Base-by-base conservation (phyloP, 75 land plant species). In the Larix kaempferi region DNA sequence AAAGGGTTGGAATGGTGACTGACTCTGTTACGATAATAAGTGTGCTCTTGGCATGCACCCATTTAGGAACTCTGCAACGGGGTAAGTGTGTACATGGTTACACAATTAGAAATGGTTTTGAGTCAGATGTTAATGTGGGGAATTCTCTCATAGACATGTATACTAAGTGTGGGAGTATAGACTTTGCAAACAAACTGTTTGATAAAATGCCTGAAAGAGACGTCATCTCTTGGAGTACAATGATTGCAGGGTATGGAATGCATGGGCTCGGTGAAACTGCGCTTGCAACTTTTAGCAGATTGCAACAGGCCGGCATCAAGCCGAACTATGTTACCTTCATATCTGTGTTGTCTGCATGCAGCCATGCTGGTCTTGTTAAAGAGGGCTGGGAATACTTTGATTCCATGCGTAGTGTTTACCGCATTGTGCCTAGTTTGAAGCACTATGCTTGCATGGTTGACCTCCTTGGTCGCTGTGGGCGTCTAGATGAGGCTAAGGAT, bases 361-460 rank as follows among this genome's bases (percentile, higher is more conserved):
- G 89, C 10, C 83, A 82, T 39, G 56, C 60, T 59, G 74, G 78
- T 79, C 79, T 67, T 10, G 33, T 91, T 65, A 77, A 72, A 29
- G 62, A 79, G 27, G 91, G 94, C 11, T 82, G 74, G 63, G 71
- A 67, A 37, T 77, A 76, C 56, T 86, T 91, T 73, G 5, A 84
- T 29, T 80, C 78, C n/a, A 92, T 92, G 90, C 33, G 13, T 3
- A 25, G 58, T 13, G 82, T 75, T 2, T 54, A 86, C 73, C 10
- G 29, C 23, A 41, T 90, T 23, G 73, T 75, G 21, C 90, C 90
- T 14, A 65, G 59, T 4, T 23, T 84, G 72, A 87, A 90, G 66
- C 94, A 92, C 74, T 90, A 86, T 76, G 82, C 84, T 56, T 90
- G 91, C 73, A 86, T 92, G 86, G 87, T 90, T 1, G 90, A 92